Evolutionary conservation across 495 filamentous ascomycete genomes (phyloP).

Genomic region (Daldinia decipiens): DNA sequence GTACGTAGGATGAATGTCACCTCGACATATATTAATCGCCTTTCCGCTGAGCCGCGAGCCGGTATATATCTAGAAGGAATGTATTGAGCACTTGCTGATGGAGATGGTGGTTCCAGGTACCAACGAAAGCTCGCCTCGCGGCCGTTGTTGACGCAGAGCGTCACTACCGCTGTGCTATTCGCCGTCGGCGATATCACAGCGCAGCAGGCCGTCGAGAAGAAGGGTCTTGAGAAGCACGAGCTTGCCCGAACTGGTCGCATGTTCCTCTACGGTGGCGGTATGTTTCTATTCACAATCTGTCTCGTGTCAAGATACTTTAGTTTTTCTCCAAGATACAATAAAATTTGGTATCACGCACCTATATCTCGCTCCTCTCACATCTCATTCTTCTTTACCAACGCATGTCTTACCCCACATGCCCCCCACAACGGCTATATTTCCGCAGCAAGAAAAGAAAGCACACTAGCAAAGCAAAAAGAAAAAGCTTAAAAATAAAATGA

Average conservation of each 20-base stretch:
- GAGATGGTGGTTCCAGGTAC: slow-evolving; percentile 72
- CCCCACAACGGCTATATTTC: slow-evolving; percentile 7
- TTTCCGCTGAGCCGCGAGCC: not conserved
- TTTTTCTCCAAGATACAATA: not conserved
- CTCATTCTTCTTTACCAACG: slow-evolving; percentile 7
- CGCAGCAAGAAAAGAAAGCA: not conserved
- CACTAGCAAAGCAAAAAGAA: not conserved
- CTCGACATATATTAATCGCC: slow-evolving; percentile 5
- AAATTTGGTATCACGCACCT: slow-evolving; percentile 14
- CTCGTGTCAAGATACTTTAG: not conserved
- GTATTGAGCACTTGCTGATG: slow-evolving; percentile 25
- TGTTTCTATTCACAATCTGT: slow-evolving; percentile 36
- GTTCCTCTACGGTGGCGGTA: slow-evolving; percentile 92
- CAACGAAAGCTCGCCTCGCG: slow-evolving; percentile 80
- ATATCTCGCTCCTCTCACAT: slow-evolving; percentile 16
- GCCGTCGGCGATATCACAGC: slow-evolving; percentile 89
- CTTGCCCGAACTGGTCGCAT: slow-evolving; percentile 84
- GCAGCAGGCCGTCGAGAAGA: slow-evolving; percentile 92
- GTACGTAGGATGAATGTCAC: slow-evolving; percentile 43
- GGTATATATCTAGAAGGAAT: not conserved
- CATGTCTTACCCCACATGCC: slow-evolving; percentile 19
- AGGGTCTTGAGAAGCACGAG: slow-evolving; percentile 82
- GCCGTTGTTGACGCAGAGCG: slow-evolving; percentile 86
- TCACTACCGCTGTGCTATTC: slow-evolving; percentile 90
- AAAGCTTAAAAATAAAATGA: not conserved